Conservation (phyloP, 345 rosid genomes). For the Pelargonium nanum region DNA sequence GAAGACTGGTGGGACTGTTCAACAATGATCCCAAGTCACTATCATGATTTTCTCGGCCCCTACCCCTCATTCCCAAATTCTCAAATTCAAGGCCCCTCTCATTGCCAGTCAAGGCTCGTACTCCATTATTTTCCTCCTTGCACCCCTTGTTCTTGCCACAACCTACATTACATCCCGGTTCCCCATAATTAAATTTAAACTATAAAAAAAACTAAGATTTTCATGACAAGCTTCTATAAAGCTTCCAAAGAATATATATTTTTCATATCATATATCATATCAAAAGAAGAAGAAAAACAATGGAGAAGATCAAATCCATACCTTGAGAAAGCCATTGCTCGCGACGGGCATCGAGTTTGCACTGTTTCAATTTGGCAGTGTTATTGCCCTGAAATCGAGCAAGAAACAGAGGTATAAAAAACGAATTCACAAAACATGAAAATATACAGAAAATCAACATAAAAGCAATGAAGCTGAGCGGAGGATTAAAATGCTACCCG, state of each 20-base stretch:
- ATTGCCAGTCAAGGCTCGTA: slow-evolving; percentile 9
- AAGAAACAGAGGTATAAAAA: too few relatives aligned
- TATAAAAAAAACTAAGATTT: background rate
- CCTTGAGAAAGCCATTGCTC: slow-evolving; percentile 95
- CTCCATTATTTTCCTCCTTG: slow-evolving; percentile 28
- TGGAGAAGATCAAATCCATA: slow-evolving; percentile 10
- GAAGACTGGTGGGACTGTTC: slow-evolving; percentile 39
- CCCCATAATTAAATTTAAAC: background rate
- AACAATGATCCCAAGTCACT: slow-evolving; percentile 42
- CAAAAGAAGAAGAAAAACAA: background rate
- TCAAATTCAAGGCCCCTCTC: slow-evolving; percentile 25
- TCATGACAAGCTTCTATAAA: background rate
- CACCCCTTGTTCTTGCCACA: slow-evolving; percentile 35
- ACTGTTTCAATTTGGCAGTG: slow-evolving; percentile 73
- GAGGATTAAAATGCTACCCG: too few relatives aligned
- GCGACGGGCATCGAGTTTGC: slow-evolving; percentile 75
- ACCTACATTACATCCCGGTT: slow-evolving; percentile 23
- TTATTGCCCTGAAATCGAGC: slow-evolving; percentile 35
- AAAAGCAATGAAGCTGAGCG: too few relatives aligned
- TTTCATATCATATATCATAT: background rate
- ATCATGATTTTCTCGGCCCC: slow-evolving; percentile 31
- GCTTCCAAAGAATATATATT: background rate
- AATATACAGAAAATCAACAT: too few relatives aligned
- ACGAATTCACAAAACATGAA: too few relatives aligned
- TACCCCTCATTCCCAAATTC: slow-evolving; percentile 25